Base-by-base conservation (phyloP, 805 yeast genomes). In the Metschnikowia gelsemii region DNA sequence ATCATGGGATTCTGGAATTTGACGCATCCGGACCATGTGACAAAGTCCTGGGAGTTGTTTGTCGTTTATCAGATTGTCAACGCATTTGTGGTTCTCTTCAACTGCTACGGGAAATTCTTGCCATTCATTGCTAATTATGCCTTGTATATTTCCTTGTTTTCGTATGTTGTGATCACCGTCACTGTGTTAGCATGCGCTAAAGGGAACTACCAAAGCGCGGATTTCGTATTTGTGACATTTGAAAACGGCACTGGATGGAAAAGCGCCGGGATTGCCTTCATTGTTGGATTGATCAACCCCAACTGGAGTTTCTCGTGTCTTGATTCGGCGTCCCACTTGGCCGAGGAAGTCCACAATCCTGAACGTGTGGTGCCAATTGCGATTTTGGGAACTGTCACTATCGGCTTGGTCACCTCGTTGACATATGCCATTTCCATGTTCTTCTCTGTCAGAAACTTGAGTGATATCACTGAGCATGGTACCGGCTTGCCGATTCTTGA, bases 401-500 rank as follows among this genome's bases (percentile, higher is more conserved):
- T 68, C 38, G 72, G 73, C 1, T 57, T 68, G 49, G 49, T 62
- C 26, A 67, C 72, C 2, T 59, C 71, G 2, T 64, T 67, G 52
- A 58, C 68, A 26, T 68, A 66, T 49, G 58, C 63, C 39, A 64
- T 68, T 33, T 61, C 71, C 38, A 66, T 68, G 70, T 68, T 68
- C 49, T 67, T 65, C 56, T 63, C 63, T 41, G 51, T 67, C 40
- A 51, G 44, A 18, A 58, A 68, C 57, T 58, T 66, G 50, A 57
- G 52, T 25, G 59, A 40, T 14, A 59, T 68, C 42, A 47, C 57
- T 40, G 49, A 46, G 36, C 49, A 62, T 29, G 50, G 51, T 19
- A 62, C 68, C 28, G 71, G 72, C 8, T 51, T 66, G 59, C 73
- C 73, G 14, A 67, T 68, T 35, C 60, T 63, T 31, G 73, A 67